Evolutionary conservation across 2,329 filamentous ascomycete species (phyloP), one percentile per base, ranked within the genome.

Genomic region (Hypoxylon sp.): DNA sequence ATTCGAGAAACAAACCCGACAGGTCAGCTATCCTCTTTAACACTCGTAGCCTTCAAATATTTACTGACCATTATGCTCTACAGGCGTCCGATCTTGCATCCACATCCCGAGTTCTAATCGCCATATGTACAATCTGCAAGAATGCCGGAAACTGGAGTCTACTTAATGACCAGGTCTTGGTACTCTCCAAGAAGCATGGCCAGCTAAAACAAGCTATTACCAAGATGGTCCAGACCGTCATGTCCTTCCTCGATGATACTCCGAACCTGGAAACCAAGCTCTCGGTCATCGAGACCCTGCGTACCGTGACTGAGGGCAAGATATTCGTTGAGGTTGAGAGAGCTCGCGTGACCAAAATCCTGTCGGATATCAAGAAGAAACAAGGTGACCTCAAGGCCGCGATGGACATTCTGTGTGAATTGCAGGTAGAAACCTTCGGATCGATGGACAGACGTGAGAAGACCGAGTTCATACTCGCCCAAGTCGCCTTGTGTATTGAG

Each of bases 271-370:
- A 98, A 74, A 94, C 90, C 37, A 99, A 98, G 84, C 86, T 99
- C 63, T 92, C 93, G 22, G 90, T 97, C 66, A 99, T 99, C 77
- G 95, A 99, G 83, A 97, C 95, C 1, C 82, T 99, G 77, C 90
- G 96, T 75, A 98, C 95, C 46, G 95, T 99, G 53, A 99, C 96
- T 8, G 96, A 99, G 83, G 96, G 96, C 83, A 99, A 99, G 92
- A 99, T 99, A 80, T 99, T 99, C 77, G 95, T 99, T 76, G 96
- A 99, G 85, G 96, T 99, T 59, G 96, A 99, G 86, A 91, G 96
- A 74, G 96, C 96, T 72, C 92, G 96, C 74, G 91, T 99, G 67
- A 99, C 96, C 76, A 94, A 92, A 79, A 97, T 97, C 73, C 87
- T 99, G 11, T 98, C 96, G 57, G 90, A 98, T 81, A 98, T 99